A percentile compares a stretch with the other conserved stretches of the same genome.
Evolutionary conservation across 164 flowering plant genomes (phyloP).

Genomic region (Saururus chinensis): DNA sequence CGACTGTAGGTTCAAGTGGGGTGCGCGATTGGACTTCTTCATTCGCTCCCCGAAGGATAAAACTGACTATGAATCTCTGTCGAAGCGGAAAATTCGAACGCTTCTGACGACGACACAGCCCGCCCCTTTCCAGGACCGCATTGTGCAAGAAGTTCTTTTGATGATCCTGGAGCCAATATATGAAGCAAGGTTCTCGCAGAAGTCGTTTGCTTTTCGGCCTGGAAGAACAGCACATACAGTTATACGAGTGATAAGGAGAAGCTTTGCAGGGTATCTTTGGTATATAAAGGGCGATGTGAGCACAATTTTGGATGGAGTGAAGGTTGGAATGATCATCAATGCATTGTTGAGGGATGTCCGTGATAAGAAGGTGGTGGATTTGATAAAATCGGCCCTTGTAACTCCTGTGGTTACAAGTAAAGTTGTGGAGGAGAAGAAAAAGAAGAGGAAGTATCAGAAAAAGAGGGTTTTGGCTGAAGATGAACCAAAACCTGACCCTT

Average conservation of each 20-base stretch:
- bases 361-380: slow-evolving; percentile 80
- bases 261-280: slow-evolving; percentile 90
- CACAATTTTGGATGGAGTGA: slow-evolving; percentile 80
- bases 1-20: slow-evolving; percentile 86
- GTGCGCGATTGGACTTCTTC: slow-evolving; percentile 64
- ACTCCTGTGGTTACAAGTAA: slow-evolving; percentile 67
- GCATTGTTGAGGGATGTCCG: slow-evolving; percentile 91
- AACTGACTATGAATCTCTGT: slow-evolving; percentile 57
- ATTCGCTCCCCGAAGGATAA: slow-evolving; percentile 82
- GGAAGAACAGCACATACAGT: slow-evolving; percentile 84
- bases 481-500: slow-evolving; percentile 97
- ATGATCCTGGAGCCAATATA: slow-evolving; percentile 91
- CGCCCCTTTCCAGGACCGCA: slow-evolving; percentile 67
- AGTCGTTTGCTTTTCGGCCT: slow-evolving; percentile 86
- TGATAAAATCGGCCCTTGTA: slow-evolving; percentile 64
- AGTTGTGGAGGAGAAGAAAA: slow-evolving; percentile 43
- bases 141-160: slow-evolving; percentile 87
- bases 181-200: slow-evolving; percentile 78
- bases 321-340: slow-evolving; percentile 72
- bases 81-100: slow-evolving; percentile 75
- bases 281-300: slow-evolving; percentile 89
- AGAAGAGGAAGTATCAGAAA: slow-evolving; percentile 83
- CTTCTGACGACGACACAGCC: slow-evolving; percentile 85
- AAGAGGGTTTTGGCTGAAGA: slow-evolving; percentile 85
- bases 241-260: slow-evolving; percentile 72